Evolutionary conservation across 495 filamentous ascomycete genomes (phyloP).

Genomic region (Sordaria brevicollis): DNA sequence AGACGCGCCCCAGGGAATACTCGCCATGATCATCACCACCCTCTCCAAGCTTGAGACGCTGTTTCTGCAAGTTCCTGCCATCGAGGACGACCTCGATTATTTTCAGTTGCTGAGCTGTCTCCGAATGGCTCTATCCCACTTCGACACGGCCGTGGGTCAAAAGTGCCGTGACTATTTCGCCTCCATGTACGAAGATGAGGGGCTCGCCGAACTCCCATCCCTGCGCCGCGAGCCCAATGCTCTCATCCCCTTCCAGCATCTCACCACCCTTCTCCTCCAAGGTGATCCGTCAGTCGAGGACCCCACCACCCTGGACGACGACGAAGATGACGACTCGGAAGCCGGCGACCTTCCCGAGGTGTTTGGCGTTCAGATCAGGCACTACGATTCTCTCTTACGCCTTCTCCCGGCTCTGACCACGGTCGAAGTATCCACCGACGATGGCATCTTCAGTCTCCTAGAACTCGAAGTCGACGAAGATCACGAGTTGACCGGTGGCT

Average conservation of each 20-base stretch:
- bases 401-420: slow-evolving; percentile 15
- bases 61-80: slow-evolving; percentile 20
- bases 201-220: not conserved
- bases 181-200: not conserved
- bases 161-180: not conserved
- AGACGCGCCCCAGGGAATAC: slow-evolving; percentile 11
- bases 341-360: slow-evolving; percentile 10
- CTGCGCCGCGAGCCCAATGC: not conserved
- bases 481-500: not conserved
- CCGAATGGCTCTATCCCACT: not conserved
- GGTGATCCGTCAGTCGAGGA: slow-evolving; percentile 5
- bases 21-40: slow-evolving; percentile 13
- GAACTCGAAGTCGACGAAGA: not conserved
- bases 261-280: slow-evolving; percentile 10
- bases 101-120: slow-evolving; percentile 1
- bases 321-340: slow-evolving; percentile 14
- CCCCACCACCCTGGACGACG: slow-evolving; percentile 13
- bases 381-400: slow-evolving; percentile 10
- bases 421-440: slow-evolving; percentile 21
- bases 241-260: slow-evolving; percentile 1
- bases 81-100: slow-evolving; percentile 16
- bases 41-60: slow-evolving; percentile 16
- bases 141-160: not conserved
- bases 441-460: slow-evolving; percentile 11
- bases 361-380: slow-evolving; percentile 11